Conservation (phyloP, 345 rosid species). For the Ceriops decandra region DNA sequence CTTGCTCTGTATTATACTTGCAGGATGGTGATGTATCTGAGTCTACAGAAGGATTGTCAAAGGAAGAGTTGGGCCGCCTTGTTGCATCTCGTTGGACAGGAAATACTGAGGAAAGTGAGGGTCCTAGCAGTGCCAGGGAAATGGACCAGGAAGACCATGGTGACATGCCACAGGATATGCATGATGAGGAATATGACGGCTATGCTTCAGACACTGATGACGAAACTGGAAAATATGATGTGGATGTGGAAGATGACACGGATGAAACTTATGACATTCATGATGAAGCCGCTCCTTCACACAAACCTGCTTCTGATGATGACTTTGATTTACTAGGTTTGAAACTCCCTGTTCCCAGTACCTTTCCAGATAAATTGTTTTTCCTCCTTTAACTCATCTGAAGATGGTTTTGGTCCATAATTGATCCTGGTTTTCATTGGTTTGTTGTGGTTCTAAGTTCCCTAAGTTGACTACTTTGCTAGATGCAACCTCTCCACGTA, state of each 20-base stretch:
- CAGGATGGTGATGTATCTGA: slow-evolving; percentile 47
- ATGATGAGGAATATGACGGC: slow-evolving; percentile 54
- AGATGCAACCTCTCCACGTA: slow-evolving; percentile 46
- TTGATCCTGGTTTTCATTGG: neutral
- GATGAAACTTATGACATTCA: slow-evolving; percentile 53
- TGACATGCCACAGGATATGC: slow-evolving; percentile 34
- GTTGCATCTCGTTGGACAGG: slow-evolving; percentile 99
- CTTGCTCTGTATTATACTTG: slow-evolving; percentile 17
- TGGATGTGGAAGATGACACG: slow-evolving; percentile 42
- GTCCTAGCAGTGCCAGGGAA: slow-evolving; percentile 26
- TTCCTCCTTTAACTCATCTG: no score
- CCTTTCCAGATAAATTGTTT: neutral
- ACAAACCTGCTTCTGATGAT: slow-evolving; percentile 45
- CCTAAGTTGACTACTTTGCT: slow-evolving; percentile 2
- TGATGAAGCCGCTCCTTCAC: slow-evolving; percentile 44
- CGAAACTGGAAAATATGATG: slow-evolving; percentile 40
- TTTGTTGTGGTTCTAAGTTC: neutral
- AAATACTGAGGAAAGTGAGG: slow-evolving; percentile 42
- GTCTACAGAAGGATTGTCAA: slow-evolving; percentile 65
- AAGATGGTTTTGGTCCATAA: no score
- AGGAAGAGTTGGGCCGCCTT: slow-evolving; percentile 87
- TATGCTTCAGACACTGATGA: slow-evolving; percentile 70
- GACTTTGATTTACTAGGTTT: slow-evolving; percentile 62
- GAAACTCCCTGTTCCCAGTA: slow-evolving; percentile 4
- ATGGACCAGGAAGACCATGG: slow-evolving; percentile 46